phyloP scores from a whole-genome alignment of 768 basidiomycete species.

The Pleurotus sapidus region DNA sequence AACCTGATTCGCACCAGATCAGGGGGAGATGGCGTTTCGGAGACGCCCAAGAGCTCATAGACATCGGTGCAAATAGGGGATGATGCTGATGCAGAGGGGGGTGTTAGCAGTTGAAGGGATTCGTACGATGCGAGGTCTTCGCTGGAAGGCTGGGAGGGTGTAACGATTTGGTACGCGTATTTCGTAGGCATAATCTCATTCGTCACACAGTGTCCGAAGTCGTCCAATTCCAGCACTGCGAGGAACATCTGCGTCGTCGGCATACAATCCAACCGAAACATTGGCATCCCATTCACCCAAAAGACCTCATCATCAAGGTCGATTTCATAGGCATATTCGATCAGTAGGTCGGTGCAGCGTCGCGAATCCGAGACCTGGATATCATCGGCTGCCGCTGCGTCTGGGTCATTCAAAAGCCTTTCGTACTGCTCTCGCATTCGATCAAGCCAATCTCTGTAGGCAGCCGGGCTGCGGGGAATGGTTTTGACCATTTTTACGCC shows the following conservation, averaged over 20 bases:
- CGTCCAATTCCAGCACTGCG: not conserved
- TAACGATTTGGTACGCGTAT: too few relatives aligned
- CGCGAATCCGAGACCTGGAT: not conserved
- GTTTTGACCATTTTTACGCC: not conserved
- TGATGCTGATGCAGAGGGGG: conserved; percentile 2
- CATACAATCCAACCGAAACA: conserved; percentile 7
- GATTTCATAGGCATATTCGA: not conserved
- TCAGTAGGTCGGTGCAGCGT: not conserved
- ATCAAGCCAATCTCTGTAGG: not conserved
- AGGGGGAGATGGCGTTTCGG: not conserved
- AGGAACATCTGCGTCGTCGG: not conserved
- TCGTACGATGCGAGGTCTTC: too few relatives aligned
- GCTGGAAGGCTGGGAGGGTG: too few relatives aligned
- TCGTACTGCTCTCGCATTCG: not conserved
- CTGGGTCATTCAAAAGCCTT: too few relatives aligned
- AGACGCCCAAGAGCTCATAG: not conserved
- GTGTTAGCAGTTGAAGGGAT: too few relatives aligned
- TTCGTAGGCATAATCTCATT: not conserved
- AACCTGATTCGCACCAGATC: not conserved
- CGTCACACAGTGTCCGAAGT: not conserved
- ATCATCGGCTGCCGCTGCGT: not conserved
- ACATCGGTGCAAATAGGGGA: not conserved
- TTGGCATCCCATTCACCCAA: not conserved
- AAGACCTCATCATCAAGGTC: conserved; percentile 4
- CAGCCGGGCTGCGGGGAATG: not conserved